phyloP scores from a whole-genome alignment of 1,284 basidiomycete species.

The Earliella scabrosa region DNA sequence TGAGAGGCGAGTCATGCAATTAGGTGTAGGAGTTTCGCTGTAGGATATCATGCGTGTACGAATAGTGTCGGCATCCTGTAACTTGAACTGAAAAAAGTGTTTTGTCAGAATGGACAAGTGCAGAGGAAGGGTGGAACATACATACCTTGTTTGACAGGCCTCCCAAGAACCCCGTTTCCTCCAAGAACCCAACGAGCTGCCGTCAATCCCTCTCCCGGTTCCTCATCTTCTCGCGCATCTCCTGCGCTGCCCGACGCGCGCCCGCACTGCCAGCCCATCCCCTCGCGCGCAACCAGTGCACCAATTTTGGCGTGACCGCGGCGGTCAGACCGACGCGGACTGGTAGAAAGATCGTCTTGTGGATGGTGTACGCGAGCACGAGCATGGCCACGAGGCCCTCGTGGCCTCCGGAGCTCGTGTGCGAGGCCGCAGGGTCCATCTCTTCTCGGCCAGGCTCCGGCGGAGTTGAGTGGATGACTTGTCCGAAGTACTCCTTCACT shows the following conservation, averaged over 20 bases:
- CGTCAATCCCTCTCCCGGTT: slow-evolving; percentile 34
- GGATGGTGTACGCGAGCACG: slow-evolving; percentile 91
- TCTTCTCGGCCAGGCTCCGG: slow-evolving; percentile 70
- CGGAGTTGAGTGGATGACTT: slow-evolving; percentile 52
- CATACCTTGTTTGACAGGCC: not conserved
- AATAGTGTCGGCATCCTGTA: slow-evolving; percentile 6
- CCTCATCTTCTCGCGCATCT: slow-evolving; percentile 60
- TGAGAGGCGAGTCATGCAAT: slow-evolving; percentile 9
- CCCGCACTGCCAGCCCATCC: slow-evolving; percentile 81
- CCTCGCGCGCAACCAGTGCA: slow-evolving; percentile 73
- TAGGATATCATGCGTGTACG: slow-evolving; percentile 21
- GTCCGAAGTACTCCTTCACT: slow-evolving; percentile 55
- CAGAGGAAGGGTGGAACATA: not conserved
- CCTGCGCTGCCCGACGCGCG: slow-evolving; percentile 63
- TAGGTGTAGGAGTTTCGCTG: slow-evolving; percentile 8
- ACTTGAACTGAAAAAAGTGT: not conserved
- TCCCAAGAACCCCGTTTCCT: no score
- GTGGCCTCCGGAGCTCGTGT: slow-evolving; percentile 41
- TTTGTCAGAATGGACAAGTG: no score
- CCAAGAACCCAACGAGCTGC: no score
- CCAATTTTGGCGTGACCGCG: slow-evolving; percentile 83
- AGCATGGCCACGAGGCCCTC: slow-evolving; percentile 91
- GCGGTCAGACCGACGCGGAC: slow-evolving; percentile 90
- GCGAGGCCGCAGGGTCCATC: slow-evolving; percentile 41
- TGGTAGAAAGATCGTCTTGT: slow-evolving; percentile 95